Evolutionary conservation across 495 filamentous ascomycete species (phyloP).

Genomic region (Penicillium taxi): DNA sequence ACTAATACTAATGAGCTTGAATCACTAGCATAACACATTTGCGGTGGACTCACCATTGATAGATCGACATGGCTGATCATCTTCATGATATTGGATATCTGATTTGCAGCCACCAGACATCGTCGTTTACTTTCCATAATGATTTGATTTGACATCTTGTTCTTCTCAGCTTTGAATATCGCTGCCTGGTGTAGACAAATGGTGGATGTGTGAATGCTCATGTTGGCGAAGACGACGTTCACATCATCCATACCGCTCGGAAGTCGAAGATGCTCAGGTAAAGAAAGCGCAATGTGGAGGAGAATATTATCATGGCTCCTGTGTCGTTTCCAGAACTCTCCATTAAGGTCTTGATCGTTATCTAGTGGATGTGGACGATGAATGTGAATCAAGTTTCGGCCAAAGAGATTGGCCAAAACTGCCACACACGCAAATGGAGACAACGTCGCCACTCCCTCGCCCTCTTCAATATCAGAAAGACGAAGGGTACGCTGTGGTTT

Average conservation of each 20-base stretch:
- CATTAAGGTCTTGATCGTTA: conserved; percentile 79
- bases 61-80: conserved; percentile 89
- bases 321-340: conserved; percentile 94
- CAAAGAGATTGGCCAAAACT: conserved; percentile 81
- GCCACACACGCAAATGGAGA: conserved; percentile 76
- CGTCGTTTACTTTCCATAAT: conserved; percentile 83
- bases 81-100: conserved; percentile 94
- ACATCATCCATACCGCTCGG: conserved; percentile 67
- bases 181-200: conserved; percentile 97
- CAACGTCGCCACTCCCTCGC: conserved; percentile 60
- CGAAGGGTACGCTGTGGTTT: conserved; percentile 61
- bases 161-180: conserved; percentile 93
- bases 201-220: conserved; percentile 92
- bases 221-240: conserved; percentile 91
- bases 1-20: conserved; percentile 45
- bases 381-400: conserved; percentile 87
- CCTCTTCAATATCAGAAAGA: conserved; percentile 63
- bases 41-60: conserved; percentile 54
- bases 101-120: conserved; percentile 87
- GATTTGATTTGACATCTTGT: conserved; percentile 67
- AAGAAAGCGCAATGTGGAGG: conserved; percentile 71
- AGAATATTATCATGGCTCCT: conserved; percentile 83
- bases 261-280: conserved; percentile 77
- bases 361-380: conserved; percentile 83
- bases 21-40: background rate